Percentiles rank a stretch among this genome's conserved stretches.
Conservation (phyloP, 2,329 filamentous ascomycete species). For the Fusarium concolor region DNA sequence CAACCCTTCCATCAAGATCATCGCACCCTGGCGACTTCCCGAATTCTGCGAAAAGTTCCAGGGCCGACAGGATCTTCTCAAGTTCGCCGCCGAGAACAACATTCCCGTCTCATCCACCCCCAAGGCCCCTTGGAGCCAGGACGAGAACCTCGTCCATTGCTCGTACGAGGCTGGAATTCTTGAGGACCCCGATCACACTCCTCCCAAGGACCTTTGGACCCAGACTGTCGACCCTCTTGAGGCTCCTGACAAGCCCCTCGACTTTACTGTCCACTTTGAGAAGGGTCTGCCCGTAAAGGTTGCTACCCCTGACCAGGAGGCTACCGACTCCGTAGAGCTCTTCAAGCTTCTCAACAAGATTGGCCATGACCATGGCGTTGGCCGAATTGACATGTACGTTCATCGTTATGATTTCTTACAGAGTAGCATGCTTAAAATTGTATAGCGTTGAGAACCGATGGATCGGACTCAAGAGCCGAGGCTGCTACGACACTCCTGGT, state of each 20-base stretch:
- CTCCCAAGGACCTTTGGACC: conserved; percentile 79
- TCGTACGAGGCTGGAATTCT: conserved; percentile 34
- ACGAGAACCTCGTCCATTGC: conserved; percentile 47
- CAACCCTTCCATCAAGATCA: conserved; percentile 73
- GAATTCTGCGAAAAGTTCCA: conserved; percentile 77
- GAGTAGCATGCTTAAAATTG: neutral
- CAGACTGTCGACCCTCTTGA: conserved; percentile 69
- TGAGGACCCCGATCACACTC: conserved; percentile 67
- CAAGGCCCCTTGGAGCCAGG: conserved; percentile 74
- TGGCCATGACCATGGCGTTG: conserved; percentile 72
- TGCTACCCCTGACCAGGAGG: conserved; percentile 63
- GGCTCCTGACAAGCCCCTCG: conserved; percentile 71
- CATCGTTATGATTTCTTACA: neutral
- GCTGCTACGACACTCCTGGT: conserved; percentile 48
- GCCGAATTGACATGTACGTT: conserved; percentile 65
- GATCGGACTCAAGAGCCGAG: conserved; percentile 54
- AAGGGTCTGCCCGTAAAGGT: conserved; percentile 76
- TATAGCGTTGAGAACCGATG: conserved; percentile 58
- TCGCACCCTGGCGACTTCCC: conserved; percentile 79
- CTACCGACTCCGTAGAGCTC: conserved; percentile 72
- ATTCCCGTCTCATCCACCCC: conserved; percentile 81
- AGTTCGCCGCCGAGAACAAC: conserved; percentile 74
- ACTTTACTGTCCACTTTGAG: conserved; percentile 74
- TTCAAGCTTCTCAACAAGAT: conserved; percentile 74
- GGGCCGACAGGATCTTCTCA: conserved; percentile 33